phyloP scores from a whole-genome alignment of 225 moss, liverwort and hornwort genomes.

The Antitrichia curtipendula region DNA sequence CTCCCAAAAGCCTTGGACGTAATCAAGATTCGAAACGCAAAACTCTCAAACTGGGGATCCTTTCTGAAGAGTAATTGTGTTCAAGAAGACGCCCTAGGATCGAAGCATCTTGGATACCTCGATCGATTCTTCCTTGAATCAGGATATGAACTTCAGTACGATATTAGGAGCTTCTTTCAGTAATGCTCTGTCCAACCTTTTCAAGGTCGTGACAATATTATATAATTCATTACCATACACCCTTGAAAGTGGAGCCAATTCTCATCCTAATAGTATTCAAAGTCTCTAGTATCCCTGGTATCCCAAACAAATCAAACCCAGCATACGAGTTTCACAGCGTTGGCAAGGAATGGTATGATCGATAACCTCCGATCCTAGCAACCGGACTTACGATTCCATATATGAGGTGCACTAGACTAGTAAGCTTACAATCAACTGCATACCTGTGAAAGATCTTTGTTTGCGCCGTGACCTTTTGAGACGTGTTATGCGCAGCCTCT shows the following conservation, averaged over 20 bases:
- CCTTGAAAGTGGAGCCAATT: not conserved
- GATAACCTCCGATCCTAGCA: not conserved
- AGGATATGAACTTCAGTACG: not conserved
- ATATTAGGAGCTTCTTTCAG: not conserved
- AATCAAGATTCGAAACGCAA: not conserved
- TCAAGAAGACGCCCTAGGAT: not conserved
- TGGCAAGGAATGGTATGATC: not conserved
- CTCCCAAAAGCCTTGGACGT: not conserved
- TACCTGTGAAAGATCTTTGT: conserved; percentile 14
- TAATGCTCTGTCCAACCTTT: not conserved
- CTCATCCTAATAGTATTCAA: not conserved
- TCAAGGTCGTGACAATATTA: not conserved
- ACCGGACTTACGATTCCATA: not conserved
- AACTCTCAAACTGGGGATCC: not conserved
- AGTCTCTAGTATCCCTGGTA: not conserved
- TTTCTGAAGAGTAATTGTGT: not conserved
- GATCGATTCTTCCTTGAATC: too few relatives aligned
- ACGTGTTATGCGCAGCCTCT: not conserved
- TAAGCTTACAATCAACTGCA: not conserved
- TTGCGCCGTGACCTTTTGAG: not conserved
- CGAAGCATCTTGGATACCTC: not conserved
- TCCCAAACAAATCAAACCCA: not conserved
- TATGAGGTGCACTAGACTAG: too few relatives aligned
- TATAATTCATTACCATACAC: not conserved
- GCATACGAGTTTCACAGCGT: not conserved